A percentile compares a stretch with the other conserved stretches of the same genome.
Conservation (phyloP, 768 basidiomycete genomes). For the Mycena floridula region DNA sequence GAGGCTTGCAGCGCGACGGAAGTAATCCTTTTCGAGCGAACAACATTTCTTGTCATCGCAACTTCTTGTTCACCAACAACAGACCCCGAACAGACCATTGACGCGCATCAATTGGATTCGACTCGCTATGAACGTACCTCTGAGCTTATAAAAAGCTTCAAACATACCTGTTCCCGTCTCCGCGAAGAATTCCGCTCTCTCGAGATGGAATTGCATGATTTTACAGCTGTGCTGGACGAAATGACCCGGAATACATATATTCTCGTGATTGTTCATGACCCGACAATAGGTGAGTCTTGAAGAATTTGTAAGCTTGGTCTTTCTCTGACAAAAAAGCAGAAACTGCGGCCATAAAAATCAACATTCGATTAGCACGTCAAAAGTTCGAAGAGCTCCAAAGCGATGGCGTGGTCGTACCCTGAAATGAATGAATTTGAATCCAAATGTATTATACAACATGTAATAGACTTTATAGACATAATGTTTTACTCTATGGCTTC, state of each 20-base stretch:
- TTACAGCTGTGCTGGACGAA: constrained; percentile 86
- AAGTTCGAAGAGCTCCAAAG: constrained; percentile 91
- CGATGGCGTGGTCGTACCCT: no score
- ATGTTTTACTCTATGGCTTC: no score
- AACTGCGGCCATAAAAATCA: constrained; percentile 81
- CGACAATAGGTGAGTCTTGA: constrained; percentile 64
- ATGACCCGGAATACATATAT: constrained; percentile 93
- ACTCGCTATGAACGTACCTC: constrained; percentile 84
- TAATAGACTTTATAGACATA: no score
- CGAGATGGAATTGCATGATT: constrained; percentile 81
- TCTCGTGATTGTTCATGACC: constrained; percentile 83
- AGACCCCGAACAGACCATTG: constrained; percentile 20
- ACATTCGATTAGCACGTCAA: constrained; percentile 77
- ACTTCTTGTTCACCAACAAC: constrained; percentile 43
- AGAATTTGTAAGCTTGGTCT: constrained; percentile 2
- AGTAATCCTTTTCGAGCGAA: constrained; percentile 93
- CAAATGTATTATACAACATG: no score
- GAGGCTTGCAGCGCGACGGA: constrained; percentile 86
- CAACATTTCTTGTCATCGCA: constrained; percentile 96
- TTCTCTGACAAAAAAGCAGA: constrained; percentile 48
- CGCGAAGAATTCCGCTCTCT: constrained; percentile 82
- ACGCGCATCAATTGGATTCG: constrained; percentile 46
- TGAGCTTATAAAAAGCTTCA: constrained; percentile 94
- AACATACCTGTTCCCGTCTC: constrained; percentile 81
- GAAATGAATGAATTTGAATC: no score